Percentiles rank a stretch among this genome's conserved stretches.
Evolutionary conservation across 2,329 filamentous ascomycete species (phyloP).

Genomic region (Diaporthe aspalathi): DNA sequence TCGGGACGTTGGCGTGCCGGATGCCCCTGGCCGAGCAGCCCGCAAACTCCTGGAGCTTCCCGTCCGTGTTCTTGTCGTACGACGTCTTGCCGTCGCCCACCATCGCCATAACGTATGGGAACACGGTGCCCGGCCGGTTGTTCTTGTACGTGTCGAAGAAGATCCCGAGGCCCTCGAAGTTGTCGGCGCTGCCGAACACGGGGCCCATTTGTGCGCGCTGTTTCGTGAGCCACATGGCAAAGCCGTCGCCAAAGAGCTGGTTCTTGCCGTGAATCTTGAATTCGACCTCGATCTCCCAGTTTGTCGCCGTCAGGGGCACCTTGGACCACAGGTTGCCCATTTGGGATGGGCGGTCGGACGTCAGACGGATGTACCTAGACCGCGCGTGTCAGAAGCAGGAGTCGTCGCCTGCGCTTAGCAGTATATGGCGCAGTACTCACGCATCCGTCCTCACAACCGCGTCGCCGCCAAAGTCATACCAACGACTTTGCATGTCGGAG

Average conservation of each 20-base stretch:
- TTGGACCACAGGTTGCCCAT: constrained; percentile 94
- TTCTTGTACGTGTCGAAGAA: constrained; percentile 99
- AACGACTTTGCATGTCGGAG: constrained; percentile 96
- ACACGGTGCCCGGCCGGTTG: constrained; percentile 93
- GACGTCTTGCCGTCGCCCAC: constrained; percentile 87
- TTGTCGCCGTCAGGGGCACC: constrained; percentile 94
- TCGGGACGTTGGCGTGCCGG: constrained; percentile 81
- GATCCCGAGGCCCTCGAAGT: constrained; percentile 92
- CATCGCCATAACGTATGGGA: constrained; percentile 99
- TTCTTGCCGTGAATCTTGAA: constrained; percentile 93
- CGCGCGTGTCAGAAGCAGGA: constrained; percentile 19
- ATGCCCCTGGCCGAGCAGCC: constrained; percentile 96
- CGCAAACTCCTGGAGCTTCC: constrained; percentile 91
- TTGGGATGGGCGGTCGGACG: constrained; percentile 90
- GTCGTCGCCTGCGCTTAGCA: background rate
- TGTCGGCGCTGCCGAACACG: constrained; percentile 89
- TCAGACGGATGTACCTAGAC: constrained; percentile 87
- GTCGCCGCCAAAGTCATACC: constrained; percentile 99
- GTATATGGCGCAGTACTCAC: constrained; percentile 57
- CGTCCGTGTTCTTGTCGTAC: constrained; percentile 95
- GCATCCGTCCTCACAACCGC: constrained; percentile 81
- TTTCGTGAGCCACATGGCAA: constrained; percentile 98
- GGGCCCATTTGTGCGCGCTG: constrained; percentile 82
- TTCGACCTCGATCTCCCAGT: constrained; percentile 98
- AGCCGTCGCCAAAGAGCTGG: constrained; percentile 93